phyloP scores from a whole-genome alignment of 2,329 filamentous ascomycete genomes.

The Dactylella cylindrospora region DNA sequence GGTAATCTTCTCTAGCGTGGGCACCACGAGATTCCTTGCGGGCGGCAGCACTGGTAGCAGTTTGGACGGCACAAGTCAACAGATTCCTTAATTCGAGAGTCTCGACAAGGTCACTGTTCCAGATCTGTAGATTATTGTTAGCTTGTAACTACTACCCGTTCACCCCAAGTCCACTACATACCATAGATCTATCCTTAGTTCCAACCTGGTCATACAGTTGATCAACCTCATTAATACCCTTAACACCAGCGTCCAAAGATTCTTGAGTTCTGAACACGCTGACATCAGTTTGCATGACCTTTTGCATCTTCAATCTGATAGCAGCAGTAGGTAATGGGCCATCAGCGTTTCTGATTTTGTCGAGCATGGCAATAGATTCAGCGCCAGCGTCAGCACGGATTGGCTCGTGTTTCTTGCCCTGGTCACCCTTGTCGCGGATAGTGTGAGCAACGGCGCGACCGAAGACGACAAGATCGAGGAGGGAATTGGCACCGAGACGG shows the following conservation, averaged over 20 bases:
- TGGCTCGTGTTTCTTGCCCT: constrained; percentile 76
- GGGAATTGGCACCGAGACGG: constrained; percentile 95
- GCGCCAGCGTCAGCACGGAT: constrained; percentile 83
- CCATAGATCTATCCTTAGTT: constrained; percentile 96
- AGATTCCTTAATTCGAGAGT: constrained; percentile 93
- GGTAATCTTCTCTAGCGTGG: constrained; percentile 94
- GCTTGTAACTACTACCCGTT: background rate
- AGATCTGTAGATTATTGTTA: constrained; percentile 61
- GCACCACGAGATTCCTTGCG: constrained; percentile 97
- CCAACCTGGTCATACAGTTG: constrained; percentile 76
- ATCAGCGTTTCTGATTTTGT: constrained; percentile 78
- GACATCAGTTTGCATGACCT: constrained; percentile 96
- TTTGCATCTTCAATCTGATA: constrained; percentile 90
- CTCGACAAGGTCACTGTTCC: constrained; percentile 97
- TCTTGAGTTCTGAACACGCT: constrained; percentile 95
- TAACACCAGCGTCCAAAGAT: constrained; percentile 87
- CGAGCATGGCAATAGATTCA: constrained; percentile 80
- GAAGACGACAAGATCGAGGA: constrained; percentile 95
- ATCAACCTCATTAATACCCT: constrained; percentile 83
- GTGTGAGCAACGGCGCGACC: constrained; percentile 96
- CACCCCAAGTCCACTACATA: constrained; percentile 9
- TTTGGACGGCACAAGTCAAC: constrained; percentile 90
- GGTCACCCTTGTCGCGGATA: constrained; percentile 89
- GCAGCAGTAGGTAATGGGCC: constrained; percentile 86
- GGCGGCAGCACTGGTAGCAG: constrained; percentile 83